Evolutionary conservation across 202 grass and related monocot genomes (phyloP).

Genomic region (Setaria viridis): DNA sequence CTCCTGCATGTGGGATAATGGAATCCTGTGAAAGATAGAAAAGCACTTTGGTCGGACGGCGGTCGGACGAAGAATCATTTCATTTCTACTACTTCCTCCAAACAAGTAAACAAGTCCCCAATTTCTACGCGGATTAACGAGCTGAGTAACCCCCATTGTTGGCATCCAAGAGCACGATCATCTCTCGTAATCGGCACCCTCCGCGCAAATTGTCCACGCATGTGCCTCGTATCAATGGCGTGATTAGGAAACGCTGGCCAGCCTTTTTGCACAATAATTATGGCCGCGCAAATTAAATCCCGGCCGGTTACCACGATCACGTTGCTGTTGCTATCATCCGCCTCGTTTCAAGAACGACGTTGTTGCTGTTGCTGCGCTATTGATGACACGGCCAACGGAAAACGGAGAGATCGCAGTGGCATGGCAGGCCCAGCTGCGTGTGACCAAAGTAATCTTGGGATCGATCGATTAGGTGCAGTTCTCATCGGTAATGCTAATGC

Average conservation of each 20-base stretch:
- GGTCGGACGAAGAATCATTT: conserved; percentile 42
- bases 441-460: conserved; percentile 19
- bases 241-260: not conserved
- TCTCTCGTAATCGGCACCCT: not conserved
- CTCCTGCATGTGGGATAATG: conserved; percentile 36
- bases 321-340: not conserved
- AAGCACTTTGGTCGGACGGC: conserved; percentile 37
- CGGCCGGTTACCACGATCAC: not conserved
- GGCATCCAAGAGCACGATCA: not conserved
- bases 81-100: not conserved
- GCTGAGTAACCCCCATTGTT: not conserved
- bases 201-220: not conserved
- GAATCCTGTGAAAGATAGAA: conserved; percentile 30
- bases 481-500: not conserved
- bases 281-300: not conserved
- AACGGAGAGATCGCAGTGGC: no score
- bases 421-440: conserved; percentile 3
- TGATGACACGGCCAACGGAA: no score
- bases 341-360: no score
- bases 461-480: not conserved
- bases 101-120: no score
- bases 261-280: not conserved
- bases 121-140: not conserved
- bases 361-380: not conserved
- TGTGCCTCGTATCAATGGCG: conserved; percentile 2